A percentile compares a stretch with the other conserved stretches of the same genome.
Conservation (phyloP, 2,329 filamentous ascomycete species). For the Aureobasidium mangrovei region DNA sequence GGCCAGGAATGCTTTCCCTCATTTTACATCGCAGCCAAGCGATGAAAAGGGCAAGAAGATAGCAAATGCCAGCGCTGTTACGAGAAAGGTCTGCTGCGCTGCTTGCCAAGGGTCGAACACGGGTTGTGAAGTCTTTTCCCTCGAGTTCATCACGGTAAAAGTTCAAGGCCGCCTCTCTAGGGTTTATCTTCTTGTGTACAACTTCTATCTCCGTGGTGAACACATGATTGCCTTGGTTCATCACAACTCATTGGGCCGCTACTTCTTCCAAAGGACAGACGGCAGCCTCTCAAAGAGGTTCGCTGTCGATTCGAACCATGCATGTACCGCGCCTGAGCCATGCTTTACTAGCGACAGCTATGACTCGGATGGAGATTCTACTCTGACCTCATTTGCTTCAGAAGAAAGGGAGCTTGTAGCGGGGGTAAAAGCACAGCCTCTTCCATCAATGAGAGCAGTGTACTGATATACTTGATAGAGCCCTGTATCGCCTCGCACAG, state of each 20-base stretch:
- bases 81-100: background rate
- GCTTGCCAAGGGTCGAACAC: background rate
- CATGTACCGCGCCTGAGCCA: background rate
- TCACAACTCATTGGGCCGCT: background rate
- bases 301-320: background rate
- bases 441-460: background rate
- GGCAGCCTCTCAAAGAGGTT: background rate
- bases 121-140: background rate
- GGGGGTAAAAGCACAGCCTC: background rate
- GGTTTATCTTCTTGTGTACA: background rate
- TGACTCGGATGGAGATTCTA: background rate
- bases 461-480: background rate
- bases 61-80: background rate
- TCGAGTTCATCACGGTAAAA: background rate
- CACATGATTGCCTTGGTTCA: background rate
- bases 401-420: background rate
- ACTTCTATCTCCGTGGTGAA: background rate
- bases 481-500: background rate
- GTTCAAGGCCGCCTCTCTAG: background rate
- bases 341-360: background rate
- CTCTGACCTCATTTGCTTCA: background rate
- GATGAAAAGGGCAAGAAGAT: background rate
- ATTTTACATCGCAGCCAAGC: background rate
- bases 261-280: background rate
- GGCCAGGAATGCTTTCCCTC: background rate